phyloP scores from a whole-genome alignment of 2,329 filamentous ascomycete species.

The Cladosporium sp. region DNA sequence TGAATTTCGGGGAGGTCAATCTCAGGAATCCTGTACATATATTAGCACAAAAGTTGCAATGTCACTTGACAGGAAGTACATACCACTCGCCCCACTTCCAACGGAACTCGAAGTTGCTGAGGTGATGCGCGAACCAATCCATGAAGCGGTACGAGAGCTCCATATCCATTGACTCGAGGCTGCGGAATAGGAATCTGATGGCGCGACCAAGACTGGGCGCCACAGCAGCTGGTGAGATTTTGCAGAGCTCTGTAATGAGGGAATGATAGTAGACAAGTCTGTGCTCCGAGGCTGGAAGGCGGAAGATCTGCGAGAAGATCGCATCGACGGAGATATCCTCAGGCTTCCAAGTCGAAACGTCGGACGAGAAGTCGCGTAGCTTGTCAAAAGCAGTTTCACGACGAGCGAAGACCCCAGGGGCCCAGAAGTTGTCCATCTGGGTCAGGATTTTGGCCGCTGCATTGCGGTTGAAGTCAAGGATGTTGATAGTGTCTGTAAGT shows the following conservation, averaged over 20 bases:
- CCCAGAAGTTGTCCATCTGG: conserved; percentile 92
- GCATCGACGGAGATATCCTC: conserved; percentile 97
- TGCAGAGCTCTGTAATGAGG: conserved; percentile 90
- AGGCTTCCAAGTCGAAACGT: conserved; percentile 86
- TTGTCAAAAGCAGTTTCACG: conserved; percentile 90
- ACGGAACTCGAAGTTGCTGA: conserved; percentile 98
- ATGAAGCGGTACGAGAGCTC: conserved; percentile 84
- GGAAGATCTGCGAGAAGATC: conserved; percentile 91
- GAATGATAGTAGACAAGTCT: conserved; percentile 97
- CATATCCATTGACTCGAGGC: conserved; percentile 75
- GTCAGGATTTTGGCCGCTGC: conserved; percentile 83
- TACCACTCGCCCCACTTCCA: conserved; percentile 99
- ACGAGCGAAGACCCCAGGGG: conserved; percentile 85
- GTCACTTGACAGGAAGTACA: conserved; percentile 22
- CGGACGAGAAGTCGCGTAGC: conserved; percentile 62
- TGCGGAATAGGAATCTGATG: conserved; percentile 86
- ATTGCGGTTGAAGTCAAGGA: conserved; percentile 87
- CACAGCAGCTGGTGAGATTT: conserved; percentile 92
- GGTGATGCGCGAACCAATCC: conserved; percentile 96
- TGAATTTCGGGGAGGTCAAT: conserved; percentile 71
- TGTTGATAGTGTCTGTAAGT: conserved; percentile 88
- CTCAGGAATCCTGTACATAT: conserved; percentile 64
- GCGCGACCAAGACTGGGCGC: conserved; percentile 89
- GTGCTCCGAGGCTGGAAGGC: conserved; percentile 80
- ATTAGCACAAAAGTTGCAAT: conserved; percentile 8